These are phyloP conservation scores for Cadophora sp. DNA, from an alignment of 2,329 filamentous ascomycete species.

Conservation along the genomic window DNA sequence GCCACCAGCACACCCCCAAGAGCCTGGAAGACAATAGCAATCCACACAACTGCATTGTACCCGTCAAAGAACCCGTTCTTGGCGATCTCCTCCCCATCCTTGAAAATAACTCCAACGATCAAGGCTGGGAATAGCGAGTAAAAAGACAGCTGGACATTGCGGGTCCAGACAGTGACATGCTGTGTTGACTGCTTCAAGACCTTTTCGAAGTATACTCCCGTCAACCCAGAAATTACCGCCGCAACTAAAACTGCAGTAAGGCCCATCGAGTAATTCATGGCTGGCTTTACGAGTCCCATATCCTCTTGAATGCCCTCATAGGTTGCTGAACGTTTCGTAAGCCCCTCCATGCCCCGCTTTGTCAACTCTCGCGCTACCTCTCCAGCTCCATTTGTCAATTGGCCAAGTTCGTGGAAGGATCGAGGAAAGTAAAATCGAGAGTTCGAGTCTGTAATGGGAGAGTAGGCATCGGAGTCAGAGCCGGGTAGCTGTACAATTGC, in stretches of 20 bases:
- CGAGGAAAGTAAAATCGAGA: slow-evolving; percentile 72
- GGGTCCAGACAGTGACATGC: slow-evolving; percentile 84
- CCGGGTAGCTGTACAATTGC: slow-evolving; percentile 83
- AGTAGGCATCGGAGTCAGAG: slow-evolving; percentile 60
- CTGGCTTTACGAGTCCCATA: slow-evolving; percentile 54
- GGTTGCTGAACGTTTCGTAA: slow-evolving; percentile 77
- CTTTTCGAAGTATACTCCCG: slow-evolving; percentile 89
- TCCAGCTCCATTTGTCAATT: slow-evolving; percentile 60
- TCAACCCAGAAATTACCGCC: slow-evolving; percentile 81
- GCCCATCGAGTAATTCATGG: slow-evolving; percentile 81
- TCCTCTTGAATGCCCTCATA: slow-evolving; percentile 86
- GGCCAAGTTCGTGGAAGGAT: slow-evolving; percentile 78
- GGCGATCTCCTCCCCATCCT: slow-evolving; percentile 84
- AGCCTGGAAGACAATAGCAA: slow-evolving; percentile 82
- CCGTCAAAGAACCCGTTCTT: slow-evolving; percentile 92
- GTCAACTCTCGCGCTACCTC: slow-evolving; percentile 59
- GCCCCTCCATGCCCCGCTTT: slow-evolving; percentile 52
- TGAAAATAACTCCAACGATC: slow-evolving; percentile 83
- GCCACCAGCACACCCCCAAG: slow-evolving; percentile 84
- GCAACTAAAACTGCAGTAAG: slow-evolving; percentile 79
- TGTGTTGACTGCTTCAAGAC: slow-evolving; percentile 84
- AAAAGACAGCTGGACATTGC: slow-evolving; percentile 93
- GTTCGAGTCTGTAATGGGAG: slow-evolving; percentile 67
- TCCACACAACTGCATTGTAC: slow-evolving; percentile 93
- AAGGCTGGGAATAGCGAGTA: slow-evolving; percentile 92